phyloP scores from a whole-genome alignment of 768 basidiomycete genomes.

The Collybiopsis luxurians region DNA sequence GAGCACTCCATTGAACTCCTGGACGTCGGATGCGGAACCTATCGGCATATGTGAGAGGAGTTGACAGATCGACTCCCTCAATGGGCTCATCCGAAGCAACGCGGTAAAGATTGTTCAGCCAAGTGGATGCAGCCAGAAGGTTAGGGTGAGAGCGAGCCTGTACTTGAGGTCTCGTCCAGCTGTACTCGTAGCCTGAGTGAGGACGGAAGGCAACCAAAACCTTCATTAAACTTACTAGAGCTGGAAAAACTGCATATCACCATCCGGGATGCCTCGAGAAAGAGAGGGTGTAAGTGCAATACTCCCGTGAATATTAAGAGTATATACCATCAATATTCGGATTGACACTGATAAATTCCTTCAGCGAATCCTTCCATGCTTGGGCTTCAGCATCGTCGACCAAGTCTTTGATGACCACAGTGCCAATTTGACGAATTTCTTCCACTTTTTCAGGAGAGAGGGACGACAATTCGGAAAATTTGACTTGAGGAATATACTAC shows the following conservation, averaged over 20 bases:
- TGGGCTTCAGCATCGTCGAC: constrained; percentile 55
- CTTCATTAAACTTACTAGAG: constrained; percentile 47
- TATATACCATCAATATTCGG: constrained; percentile 50
- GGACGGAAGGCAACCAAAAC: background rate
- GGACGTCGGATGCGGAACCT: constrained; percentile 63
- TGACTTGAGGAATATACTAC: constrained; percentile 62
- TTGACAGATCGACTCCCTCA: constrained; percentile 46
- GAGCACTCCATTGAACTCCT: constrained; percentile 42
- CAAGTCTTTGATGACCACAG: constrained; percentile 62
- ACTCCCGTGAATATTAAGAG: background rate
- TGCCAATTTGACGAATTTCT: constrained; percentile 52
- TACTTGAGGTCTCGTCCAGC: constrained; percentile 41
- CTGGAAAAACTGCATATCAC: constrained; percentile 72
- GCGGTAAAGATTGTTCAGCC: constrained; percentile 46
- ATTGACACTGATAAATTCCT: constrained; percentile 56
- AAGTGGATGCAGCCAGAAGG: constrained; percentile 42
- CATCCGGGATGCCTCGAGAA: constrained; percentile 39
- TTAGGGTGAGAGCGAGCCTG: constrained; percentile 55
- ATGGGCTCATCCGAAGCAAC: constrained; percentile 24
- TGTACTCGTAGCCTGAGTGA: background rate
- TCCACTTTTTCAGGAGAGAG: constrained; percentile 45
- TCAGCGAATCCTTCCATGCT: constrained; percentile 55
- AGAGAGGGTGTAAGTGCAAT: background rate
- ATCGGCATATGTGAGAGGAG: constrained; percentile 59
- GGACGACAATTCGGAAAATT: constrained; percentile 49